Evolutionary conservation across 805 yeast genomes (phyloP).

Genomic region (Metschnikowia proteae): DNA sequence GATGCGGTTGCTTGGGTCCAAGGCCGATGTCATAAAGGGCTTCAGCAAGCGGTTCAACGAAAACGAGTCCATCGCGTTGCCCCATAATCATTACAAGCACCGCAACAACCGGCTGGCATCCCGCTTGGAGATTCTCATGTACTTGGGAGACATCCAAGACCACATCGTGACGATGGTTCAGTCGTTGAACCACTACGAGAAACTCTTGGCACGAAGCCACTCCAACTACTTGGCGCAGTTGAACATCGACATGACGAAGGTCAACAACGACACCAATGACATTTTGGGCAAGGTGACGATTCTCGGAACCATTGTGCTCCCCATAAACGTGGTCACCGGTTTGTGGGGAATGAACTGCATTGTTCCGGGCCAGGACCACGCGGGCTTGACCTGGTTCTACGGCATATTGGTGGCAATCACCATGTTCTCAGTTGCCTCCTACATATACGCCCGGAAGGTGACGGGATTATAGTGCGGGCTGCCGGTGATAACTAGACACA

Average conservation of each 20-base stretch:
- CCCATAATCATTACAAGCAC: conserved; percentile 5
- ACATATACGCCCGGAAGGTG: conserved; percentile 37
- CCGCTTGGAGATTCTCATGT: conserved; percentile 77
- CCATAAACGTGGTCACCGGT: conserved; percentile 93
- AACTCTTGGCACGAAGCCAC: conserved; percentile 89
- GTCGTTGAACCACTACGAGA: conserved; percentile 89
- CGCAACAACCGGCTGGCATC: conserved; percentile 45
- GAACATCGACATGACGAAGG: conserved; percentile 96
- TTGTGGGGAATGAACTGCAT: conserved; percentile 98
- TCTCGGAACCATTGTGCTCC: conserved; percentile 90
- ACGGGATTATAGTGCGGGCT: conserved; percentile 29
- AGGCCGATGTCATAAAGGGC: conserved; percentile 97
- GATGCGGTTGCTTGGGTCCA: conserved; percentile 76
- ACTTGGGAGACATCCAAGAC: conserved; percentile 95
- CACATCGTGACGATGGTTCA: conserved; percentile 98
- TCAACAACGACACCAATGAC: conserved; percentile 95
- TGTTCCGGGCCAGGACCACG: conserved; percentile 81
- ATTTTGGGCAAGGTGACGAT: conserved; percentile 91
- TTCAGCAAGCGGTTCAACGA: conserved; percentile 89
- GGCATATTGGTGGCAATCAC: conserved; percentile 34
- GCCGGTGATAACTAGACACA: too few species aligned
- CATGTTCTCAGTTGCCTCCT: conserved; percentile 33
- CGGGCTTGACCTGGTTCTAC: conserved; percentile 41
- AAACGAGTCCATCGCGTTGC: conserved; percentile 23
- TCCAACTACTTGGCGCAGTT: conserved; percentile 95